Percentiles rank a stretch among this genome's conserved stretches.
Conservation (phyloP, 2,329 filamentous ascomycete genomes). For the Thielaviopsis ethacetica region DNA sequence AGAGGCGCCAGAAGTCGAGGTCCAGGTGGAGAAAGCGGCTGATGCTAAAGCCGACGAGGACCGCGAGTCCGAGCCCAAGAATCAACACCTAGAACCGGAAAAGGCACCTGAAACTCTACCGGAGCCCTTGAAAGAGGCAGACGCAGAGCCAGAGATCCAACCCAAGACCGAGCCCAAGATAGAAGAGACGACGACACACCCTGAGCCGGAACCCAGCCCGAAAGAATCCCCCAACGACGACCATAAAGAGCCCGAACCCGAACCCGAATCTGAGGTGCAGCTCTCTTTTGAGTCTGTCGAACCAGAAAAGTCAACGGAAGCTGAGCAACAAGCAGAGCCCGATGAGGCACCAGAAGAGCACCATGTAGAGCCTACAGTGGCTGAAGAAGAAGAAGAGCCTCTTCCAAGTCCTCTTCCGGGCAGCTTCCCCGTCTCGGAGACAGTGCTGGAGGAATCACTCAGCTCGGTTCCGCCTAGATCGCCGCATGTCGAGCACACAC, state of each 20-base stretch:
- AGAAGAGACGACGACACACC: not conserved
- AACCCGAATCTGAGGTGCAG: not conserved
- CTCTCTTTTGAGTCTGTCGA: not conserved
- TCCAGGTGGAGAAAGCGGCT: not conserved
- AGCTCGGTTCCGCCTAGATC: slow-evolving; percentile 29
- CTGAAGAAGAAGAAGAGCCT: not conserved
- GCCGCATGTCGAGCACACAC: slow-evolving; percentile 28
- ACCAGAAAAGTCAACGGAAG: not conserved
- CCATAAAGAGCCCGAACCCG: not conserved
- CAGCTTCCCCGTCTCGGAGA: slow-evolving; percentile 27
- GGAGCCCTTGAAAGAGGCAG: not conserved
- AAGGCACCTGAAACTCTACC: not conserved
- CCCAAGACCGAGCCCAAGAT: not conserved
- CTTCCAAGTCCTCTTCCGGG: not conserved
- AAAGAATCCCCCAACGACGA: not conserved
- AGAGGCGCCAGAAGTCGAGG: not conserved
- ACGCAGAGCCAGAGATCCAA: not conserved
- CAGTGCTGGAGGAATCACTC: slow-evolving; percentile 35
- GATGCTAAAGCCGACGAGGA: not conserved
- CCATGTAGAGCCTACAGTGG: not conserved
- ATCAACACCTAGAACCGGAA: not conserved
- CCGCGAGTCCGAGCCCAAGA: not conserved
- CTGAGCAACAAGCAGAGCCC: not conserved
- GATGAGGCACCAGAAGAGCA: not conserved
- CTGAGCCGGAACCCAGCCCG: not conserved